phyloP scores from a whole-genome alignment of 179 eudicot species.

The Carnegiea gigantea region DNA sequence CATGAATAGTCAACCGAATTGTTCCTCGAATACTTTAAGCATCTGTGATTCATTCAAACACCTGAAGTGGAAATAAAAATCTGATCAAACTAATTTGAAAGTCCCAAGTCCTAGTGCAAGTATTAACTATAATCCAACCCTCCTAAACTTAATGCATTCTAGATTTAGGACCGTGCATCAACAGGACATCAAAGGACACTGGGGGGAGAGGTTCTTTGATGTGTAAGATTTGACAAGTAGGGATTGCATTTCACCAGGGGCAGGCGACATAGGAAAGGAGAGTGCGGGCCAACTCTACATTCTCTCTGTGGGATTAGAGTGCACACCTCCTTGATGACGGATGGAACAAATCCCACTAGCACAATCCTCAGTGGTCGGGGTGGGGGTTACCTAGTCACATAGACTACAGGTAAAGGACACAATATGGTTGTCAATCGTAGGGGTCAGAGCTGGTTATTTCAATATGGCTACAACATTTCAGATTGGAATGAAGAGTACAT shows the following conservation, averaged over 20 bases:
- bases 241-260: neutral
- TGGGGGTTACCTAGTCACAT: too few species aligned
- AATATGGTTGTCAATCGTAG: too few species aligned
- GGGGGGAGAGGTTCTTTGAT: too few species aligned
- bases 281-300: neutral
- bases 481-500: too few species aligned
- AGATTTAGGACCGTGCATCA: neutral
- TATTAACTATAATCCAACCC: neutral
- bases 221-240: neutral
- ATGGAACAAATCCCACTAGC: neutral
- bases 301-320: neutral
- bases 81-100: neutral
- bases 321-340: neutral
- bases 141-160: too few species aligned
- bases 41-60: constrained; percentile 11
- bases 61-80: neutral
- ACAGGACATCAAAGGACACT: neutral
- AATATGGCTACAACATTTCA: too few species aligned
- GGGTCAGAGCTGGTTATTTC: too few species aligned
- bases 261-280: neutral
- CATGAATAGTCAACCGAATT: constrained; percentile 14
- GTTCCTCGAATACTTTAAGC: constrained; percentile 18
- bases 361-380: neutral
- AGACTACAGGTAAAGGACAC: too few species aligned
- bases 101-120: neutral